Percentiles rank a stretch among this genome's conserved stretches.
phyloP scores from a whole-genome alignment of 163 green algal genomes.

The Trebouxiophyceae sp. region DNA sequence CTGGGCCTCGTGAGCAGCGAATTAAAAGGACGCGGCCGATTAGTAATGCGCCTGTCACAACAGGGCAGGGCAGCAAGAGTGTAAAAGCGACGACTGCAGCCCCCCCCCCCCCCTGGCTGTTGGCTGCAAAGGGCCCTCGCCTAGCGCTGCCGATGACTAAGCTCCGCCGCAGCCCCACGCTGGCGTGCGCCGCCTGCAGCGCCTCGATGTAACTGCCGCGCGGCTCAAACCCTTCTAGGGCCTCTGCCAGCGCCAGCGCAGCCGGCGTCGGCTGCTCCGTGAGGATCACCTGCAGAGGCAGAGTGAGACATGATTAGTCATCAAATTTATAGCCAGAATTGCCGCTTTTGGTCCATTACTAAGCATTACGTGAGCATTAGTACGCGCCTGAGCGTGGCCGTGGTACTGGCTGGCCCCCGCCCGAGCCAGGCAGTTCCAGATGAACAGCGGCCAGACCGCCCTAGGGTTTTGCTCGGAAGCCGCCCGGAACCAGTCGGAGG shows the following conservation, averaged over 20 bases:
- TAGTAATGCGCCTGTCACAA: too few species aligned
- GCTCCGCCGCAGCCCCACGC: background rate
- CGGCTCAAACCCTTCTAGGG: background rate
- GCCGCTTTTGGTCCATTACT: too few species aligned
- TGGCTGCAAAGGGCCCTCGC: too few species aligned
- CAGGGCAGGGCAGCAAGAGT: too few species aligned
- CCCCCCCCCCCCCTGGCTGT: too few species aligned
- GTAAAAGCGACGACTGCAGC: too few species aligned
- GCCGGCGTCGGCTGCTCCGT: background rate
- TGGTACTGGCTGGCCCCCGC: slow-evolving; percentile 61
- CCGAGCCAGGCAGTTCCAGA: slow-evolving; percentile 72
- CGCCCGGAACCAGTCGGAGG: slow-evolving; percentile 38
- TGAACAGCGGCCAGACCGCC: slow-evolving; percentile 45
- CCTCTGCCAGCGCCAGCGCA: background rate
- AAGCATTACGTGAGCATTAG: slow-evolving; percentile 45
- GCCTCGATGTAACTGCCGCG: background rate
- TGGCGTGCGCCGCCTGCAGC: background rate
- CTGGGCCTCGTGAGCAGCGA: too few species aligned
- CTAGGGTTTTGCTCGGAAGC: background rate
- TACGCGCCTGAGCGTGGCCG: slow-evolving; percentile 46
- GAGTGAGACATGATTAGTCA: too few species aligned
- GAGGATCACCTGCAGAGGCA: background rate
- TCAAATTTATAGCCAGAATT: too few species aligned
- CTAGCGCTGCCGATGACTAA: too few species aligned
- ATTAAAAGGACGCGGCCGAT: too few species aligned